phyloP scores from a whole-genome alignment of 768 basidiomycete species.

The Suillus plorans region DNA sequence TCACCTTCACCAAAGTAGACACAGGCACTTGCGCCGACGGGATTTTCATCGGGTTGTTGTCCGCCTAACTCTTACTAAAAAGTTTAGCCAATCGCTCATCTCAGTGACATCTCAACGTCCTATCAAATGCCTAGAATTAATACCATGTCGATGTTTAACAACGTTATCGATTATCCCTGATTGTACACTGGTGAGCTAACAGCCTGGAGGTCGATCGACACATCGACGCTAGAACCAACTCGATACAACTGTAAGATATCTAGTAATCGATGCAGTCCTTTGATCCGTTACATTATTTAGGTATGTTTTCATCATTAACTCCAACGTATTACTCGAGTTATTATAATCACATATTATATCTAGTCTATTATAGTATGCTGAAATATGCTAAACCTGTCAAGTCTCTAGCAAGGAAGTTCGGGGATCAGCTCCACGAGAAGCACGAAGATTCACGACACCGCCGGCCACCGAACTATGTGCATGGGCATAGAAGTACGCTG shows the following conservation, averaged over 20 bases:
- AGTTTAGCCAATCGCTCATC: neutral
- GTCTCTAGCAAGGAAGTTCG: conserved; percentile 39
- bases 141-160: neutral
- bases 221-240: neutral
- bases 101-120: neutral
- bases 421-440: conserved; percentile 38
- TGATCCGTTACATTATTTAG: neutral
- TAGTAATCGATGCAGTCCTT: neutral
- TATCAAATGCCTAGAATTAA: neutral
- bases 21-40: neutral
- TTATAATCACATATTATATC: neutral
- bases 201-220: neutral
- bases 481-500: conserved; percentile 43
- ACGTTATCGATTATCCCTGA: neutral
- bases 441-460: conserved; percentile 42
- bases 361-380: neutral
- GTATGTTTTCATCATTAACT: neutral
- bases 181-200: neutral
- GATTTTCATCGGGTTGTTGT: neutral
- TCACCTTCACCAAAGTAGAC: neutral
- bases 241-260: neutral
- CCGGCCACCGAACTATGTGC: conserved; percentile 40
- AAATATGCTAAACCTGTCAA: conserved; percentile 3
- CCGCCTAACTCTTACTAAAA: neutral
- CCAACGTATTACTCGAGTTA: neutral